These are phyloP conservation scores for Trichophaea hybrida DNA, from an alignment of 2,329 filamentous ascomycete genomes.

Conservation along the genomic window DNA sequence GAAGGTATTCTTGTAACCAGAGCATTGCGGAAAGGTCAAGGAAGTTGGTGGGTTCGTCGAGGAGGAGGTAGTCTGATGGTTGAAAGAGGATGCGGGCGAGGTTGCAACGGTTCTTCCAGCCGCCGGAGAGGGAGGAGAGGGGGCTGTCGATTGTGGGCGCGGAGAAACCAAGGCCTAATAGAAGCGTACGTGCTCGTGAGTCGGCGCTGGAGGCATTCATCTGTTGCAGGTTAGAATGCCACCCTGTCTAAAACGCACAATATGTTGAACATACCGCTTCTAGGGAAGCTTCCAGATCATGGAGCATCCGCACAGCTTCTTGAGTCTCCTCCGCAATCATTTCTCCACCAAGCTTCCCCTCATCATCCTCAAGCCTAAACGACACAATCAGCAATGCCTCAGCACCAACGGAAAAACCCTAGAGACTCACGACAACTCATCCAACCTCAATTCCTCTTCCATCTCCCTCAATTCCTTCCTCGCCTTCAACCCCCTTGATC, in stretches of 20 bases:
- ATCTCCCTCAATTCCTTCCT: slow-evolving; percentile 57
- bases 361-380: background rate
- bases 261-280: slow-evolving; percentile 36
- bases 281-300: slow-evolving; percentile 51
- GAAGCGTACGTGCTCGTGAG: slow-evolving; percentile 43
- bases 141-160: slow-evolving; percentile 45
- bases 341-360: background rate
- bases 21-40: slow-evolving; percentile 70
- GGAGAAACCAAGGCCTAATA: slow-evolving; percentile 58
- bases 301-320: slow-evolving; percentile 53
- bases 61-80: slow-evolving; percentile 56
- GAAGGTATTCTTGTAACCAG: slow-evolving; percentile 65
- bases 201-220: slow-evolving; percentile 15
- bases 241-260: background rate
- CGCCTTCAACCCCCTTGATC: slow-evolving; percentile 57
- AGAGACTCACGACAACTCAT: background rate
- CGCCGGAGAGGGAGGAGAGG: slow-evolving; percentile 56
- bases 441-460: slow-evolving; percentile 45
- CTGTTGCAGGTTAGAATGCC: background rate
- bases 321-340: slow-evolving; percentile 46
- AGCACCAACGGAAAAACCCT: background rate
- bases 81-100: slow-evolving; percentile 55
- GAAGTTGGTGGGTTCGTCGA: slow-evolving; percentile 81
- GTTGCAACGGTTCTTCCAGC: slow-evolving; percentile 57
- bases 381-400: background rate